A percentile compares a stretch with the other conserved stretches of the same genome.
Evolutionary conservation across 2,329 filamentous ascomycete genomes (phyloP).

Genomic region (Fusarium agapanthi): DNA sequence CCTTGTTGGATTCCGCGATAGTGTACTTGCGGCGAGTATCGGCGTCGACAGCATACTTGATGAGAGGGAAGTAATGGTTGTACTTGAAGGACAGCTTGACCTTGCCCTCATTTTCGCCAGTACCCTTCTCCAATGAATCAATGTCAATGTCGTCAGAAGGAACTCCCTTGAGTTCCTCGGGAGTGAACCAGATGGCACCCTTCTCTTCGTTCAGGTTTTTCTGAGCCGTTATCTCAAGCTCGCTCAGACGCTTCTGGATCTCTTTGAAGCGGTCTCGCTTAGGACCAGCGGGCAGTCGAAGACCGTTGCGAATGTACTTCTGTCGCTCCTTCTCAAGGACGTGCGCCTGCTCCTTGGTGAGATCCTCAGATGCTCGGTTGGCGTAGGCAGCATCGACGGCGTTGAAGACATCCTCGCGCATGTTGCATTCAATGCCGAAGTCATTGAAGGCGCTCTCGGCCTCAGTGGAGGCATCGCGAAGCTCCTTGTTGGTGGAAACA

Average conservation of each 20-base stretch:
- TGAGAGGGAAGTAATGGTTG: constrained; percentile 78
- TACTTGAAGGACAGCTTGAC: constrained; percentile 84
- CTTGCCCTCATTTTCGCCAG: constrained; percentile 76
- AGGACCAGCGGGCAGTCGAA: constrained; percentile 74
- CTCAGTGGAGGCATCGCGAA: constrained; percentile 80
- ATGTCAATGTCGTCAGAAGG: constrained; percentile 74
- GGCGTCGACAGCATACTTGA: constrained; percentile 79
- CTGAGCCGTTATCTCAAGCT: constrained; percentile 77
- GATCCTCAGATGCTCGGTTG: constrained; percentile 58
- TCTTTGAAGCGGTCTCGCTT: constrained; percentile 84
- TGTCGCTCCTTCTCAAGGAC: constrained; percentile 81
- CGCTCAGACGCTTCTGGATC: constrained; percentile 81
- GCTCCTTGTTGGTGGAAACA: constrained; percentile 72
- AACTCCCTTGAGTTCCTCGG: constrained; percentile 77
- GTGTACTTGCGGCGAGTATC: constrained; percentile 75
- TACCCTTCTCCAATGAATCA: constrained; percentile 74
- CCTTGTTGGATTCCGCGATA: constrained; percentile 82
- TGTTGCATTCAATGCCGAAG: constrained; percentile 78
- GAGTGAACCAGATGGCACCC: constrained; percentile 81
- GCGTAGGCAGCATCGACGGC: constrained; percentile 68
- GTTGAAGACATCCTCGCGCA: constrained; percentile 83
- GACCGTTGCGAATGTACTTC: constrained; percentile 78
- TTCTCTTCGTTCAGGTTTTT: constrained; percentile 87
- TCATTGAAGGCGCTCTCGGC: constrained; percentile 80
- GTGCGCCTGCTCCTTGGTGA: constrained; percentile 76